Evolutionary conservation across 2,329 filamentous ascomycete species (phyloP), one percentile per base, ranked within the genome.

Genomic region (Incumbomyces delicatus): DNA sequence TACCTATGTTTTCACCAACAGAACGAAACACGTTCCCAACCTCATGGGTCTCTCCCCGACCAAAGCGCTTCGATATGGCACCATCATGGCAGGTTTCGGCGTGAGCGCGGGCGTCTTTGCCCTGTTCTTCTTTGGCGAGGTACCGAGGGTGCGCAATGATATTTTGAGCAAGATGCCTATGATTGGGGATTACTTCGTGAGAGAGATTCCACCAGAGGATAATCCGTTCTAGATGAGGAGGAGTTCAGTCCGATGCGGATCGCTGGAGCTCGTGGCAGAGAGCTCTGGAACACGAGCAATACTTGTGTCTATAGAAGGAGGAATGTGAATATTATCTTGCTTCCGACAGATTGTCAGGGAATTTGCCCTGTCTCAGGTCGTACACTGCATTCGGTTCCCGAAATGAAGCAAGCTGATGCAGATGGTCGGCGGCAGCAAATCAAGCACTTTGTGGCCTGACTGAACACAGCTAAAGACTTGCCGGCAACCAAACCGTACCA

Each of bases 41-140:
- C 17, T 57, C 7, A 52, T 52, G 53, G 55, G 55, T 31, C 57
- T 52, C n/a, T 39, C 41, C 42, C 14, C 49, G 18, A 41, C 27
- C 12, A 54, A 46, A 56, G 45, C 47, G n/a, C 11, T 52, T 6
- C 50, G 49, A 36, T 71, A 68, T 54, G 71, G 64, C 47, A 54
- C 59, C 45, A 69, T 78, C 41, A 73, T 70, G 37, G 72, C 65
- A 45, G 69, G 68, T 39, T 80, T 81, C 64, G 78, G 76, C 54
- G 74, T 71, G 52, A 69, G 72, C 39, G 70, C 74, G 35, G 78
- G 75, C 53, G 66, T 77, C 60, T 76, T 77, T 63, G 76, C 74
- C 32, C 61, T 82, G 56, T 81, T 77, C 69, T 78, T 82, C 71
- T 76, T 81, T 66, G 74, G 76, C 57, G 78, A 80, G 57, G 71